A percentile compares a stretch with the other conserved stretches of the same genome.
Evolutionary conservation across 1,284 basidiomycete genomes (phyloP).

Genomic region (Schizopora paradoxa): DNA sequence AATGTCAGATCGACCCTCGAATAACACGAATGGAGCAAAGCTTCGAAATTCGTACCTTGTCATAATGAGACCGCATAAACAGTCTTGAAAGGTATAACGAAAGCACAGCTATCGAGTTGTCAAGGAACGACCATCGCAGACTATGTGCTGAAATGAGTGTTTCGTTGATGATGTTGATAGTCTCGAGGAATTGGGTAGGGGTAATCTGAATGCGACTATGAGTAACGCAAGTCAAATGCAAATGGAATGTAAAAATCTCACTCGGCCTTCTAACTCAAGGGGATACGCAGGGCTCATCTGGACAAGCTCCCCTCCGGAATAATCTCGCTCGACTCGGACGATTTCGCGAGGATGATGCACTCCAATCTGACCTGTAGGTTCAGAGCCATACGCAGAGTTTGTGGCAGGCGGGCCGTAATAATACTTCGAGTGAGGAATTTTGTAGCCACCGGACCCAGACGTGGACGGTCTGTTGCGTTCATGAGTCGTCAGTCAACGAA

Average conservation of each 20-base stretch:
- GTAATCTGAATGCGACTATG: slow-evolving; percentile 49
- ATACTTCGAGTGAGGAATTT: slow-evolving; percentile 70
- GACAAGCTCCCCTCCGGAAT: slow-evolving; percentile 70
- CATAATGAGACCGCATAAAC: slow-evolving; percentile 64
- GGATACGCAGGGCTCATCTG: slow-evolving; percentile 81
- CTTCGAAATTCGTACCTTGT: slow-evolving; percentile 46
- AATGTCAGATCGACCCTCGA: slow-evolving; percentile 3
- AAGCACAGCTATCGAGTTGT: slow-evolving; percentile 66
- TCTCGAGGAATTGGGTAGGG: slow-evolving; percentile 77
- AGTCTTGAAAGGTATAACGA: slow-evolving; percentile 70
- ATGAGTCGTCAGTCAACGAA: no score
- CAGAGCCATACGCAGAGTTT: slow-evolving; percentile 69
- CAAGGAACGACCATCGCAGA: slow-evolving; percentile 53
- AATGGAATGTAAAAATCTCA: slow-evolving; percentile 36
- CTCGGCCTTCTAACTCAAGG: slow-evolving; percentile 77
- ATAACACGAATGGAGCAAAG: slow-evolving; percentile 10
- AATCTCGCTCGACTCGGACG: slow-evolving; percentile 78
- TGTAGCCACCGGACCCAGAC: slow-evolving; percentile 10
- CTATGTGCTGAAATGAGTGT: slow-evolving; percentile 74
- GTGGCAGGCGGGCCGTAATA: slow-evolving; percentile 75
- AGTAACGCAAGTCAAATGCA: slow-evolving; percentile 5
- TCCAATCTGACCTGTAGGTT: slow-evolving; percentile 74
- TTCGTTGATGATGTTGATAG: slow-evolving; percentile 81
- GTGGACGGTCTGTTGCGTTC: no score
- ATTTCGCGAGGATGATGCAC: slow-evolving; percentile 82